Base-by-base conservation (phyloP, 2,329 filamentous ascomycete genomes). In the Rhynchosporium graminicola region DNA sequence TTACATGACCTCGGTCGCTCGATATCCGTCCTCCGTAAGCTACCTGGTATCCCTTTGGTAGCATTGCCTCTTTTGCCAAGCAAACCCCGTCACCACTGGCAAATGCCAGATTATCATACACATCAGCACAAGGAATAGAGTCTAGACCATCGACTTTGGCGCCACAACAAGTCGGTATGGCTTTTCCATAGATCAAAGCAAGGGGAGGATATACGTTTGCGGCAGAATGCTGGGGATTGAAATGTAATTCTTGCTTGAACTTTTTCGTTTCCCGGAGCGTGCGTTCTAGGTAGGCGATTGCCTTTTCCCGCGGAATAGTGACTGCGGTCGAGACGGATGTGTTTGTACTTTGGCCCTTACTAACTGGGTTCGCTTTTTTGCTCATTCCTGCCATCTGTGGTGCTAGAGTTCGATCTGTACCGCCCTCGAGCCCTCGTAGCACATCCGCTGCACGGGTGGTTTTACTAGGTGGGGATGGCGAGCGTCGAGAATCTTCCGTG, bases 61-160 rank as follows among this genome's bases (percentile, higher is more conserved):
- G 76, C 90, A 96, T 94, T 0, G 92, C 90, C 65, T 94, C 91
- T 57, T 86, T 86, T 0, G 93, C 91, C 6, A 97, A 82, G 60
- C 94, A 92, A 0, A 98, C 93, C 0, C 93, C 94, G 73, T 98
- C 93, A 2, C 93, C 92, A 28, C 88, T 88, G 0, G 90, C 89
- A 77, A 97, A 97, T 0, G 91, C 84, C 2, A 98, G 80, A 69
- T 96, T 88, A 67, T 96, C 92, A 74, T 96, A 97, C 0, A 86
- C 88, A 74, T 96, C 91, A 0, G 85, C 79, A 64, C 86, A 85
- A 56, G 86, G 83, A 68, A 97, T 97, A 0, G 83, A 87, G 59
- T 94, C 92, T 3, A 83, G 80, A 2, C 86, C 85, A 13, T 83
- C 78, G 0, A 98, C 91, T 50, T 88, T 87, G 0, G 91, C 91